phyloP scores from a whole-genome alignment of 164 flowering plant species.

The Umbellularia californica region DNA sequence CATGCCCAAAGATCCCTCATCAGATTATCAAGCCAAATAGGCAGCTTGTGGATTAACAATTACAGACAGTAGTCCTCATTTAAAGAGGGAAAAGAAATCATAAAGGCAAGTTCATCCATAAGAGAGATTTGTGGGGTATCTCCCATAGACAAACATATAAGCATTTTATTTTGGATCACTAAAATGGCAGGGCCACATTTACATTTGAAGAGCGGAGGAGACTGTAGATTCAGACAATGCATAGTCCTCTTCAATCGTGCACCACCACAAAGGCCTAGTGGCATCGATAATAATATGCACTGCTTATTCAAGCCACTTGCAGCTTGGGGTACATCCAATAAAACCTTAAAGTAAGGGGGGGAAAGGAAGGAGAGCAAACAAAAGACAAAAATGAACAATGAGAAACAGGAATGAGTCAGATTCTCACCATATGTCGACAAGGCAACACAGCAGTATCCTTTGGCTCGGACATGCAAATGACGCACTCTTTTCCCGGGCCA shows the following conservation, averaged over 20 bases:
- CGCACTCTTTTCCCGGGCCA: conserved; percentile 72
- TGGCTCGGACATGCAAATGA: conserved; percentile 91
- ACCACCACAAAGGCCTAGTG: neutral
- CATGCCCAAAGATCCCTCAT: neutral
- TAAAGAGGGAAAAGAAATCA: neutral
- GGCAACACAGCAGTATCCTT: conserved; percentile 87
- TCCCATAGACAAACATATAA: neutral
- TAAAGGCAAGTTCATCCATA: neutral
- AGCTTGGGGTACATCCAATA: no score
- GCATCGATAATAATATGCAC: neutral
- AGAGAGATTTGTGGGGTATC: neutral
- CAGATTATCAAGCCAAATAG: neutral
- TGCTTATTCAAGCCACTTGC: neutral
- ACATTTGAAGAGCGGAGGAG: neutral
- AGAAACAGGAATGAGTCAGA: conserved; percentile 10
- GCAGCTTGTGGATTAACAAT: neutral
- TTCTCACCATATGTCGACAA: conserved; percentile 84
- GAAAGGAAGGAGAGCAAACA: no score
- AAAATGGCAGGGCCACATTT: neutral
- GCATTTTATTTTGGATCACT: no score
- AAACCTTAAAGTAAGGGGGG: no score
- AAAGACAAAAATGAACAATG: neutral
- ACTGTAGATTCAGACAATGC: neutral
- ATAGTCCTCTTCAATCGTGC: neutral
- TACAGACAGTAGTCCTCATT: neutral